Percentiles rank a stretch among this genome's conserved stretches.
These are phyloP conservation scores for Suillus clintonianus DNA, from an alignment of 768 basidiomycete genomes.

Conservation along the genomic window DNA sequence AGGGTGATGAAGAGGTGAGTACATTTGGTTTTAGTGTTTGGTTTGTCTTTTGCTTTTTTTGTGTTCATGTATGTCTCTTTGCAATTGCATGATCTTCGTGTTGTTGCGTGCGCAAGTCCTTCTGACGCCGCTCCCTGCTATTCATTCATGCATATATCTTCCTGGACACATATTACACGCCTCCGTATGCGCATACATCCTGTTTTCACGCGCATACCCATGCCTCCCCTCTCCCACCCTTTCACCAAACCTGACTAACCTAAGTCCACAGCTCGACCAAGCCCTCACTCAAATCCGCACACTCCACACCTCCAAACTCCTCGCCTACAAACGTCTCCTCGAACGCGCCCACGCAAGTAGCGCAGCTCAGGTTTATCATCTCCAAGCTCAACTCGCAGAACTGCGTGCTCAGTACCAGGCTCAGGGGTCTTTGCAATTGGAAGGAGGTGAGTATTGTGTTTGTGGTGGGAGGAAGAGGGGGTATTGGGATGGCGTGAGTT, in stretches of 20 bases:
- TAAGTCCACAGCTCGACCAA: slow-evolving; percentile 40
- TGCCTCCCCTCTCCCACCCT: neutral
- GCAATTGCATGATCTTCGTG: neutral
- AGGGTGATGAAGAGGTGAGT: slow-evolving; percentile 72
- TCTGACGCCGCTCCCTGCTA: neutral
- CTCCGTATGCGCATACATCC: neutral
- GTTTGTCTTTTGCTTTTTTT: neutral
- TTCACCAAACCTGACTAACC: neutral
- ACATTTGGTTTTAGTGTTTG: slow-evolving; percentile 3
- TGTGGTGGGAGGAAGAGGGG: slow-evolving; percentile 66
- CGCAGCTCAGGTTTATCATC: slow-evolving; percentile 81
- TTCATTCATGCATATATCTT: neutral
- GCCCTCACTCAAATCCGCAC: slow-evolving; percentile 42
- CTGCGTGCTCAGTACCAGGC: slow-evolving; percentile 50
- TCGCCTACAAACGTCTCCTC: slow-evolving; percentile 76
- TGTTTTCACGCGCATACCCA: neutral
- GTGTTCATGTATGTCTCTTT: neutral
- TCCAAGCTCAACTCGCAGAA: slow-evolving; percentile 78
- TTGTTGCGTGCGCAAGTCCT: slow-evolving; percentile 8
- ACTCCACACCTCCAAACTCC: slow-evolving; percentile 56
- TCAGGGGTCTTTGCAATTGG: slow-evolving; percentile 23
- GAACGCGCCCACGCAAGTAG: slow-evolving; percentile 79
- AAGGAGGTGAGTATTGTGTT: slow-evolving; percentile 37
- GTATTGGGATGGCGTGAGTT: slow-evolving; percentile 72
- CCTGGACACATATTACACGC: neutral